Evolutionary conservation across 176 grass and related monocot genomes (phyloP).

Genomic region (Avena sativa): DNA sequence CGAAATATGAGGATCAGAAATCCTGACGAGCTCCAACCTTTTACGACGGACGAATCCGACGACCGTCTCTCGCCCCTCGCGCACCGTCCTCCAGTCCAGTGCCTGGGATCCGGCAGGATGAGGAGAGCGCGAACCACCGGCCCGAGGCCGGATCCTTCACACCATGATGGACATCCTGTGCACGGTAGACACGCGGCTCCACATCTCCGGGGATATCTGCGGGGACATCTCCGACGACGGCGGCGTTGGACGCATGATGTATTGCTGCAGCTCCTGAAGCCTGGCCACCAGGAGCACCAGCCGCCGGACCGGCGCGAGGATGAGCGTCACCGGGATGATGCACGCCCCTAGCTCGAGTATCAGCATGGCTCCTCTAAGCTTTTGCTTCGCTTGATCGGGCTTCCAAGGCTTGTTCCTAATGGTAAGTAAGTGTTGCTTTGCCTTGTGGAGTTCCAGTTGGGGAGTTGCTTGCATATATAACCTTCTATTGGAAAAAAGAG

Average conservation of each 20-base stretch:
- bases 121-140: not conserved
- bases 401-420: not conserved
- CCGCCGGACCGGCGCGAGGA: constrained; percentile 68
- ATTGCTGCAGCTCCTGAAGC: constrained; percentile 59
- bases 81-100: not conserved
- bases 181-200: constrained; percentile 39
- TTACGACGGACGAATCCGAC: not conserved
- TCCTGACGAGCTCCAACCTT: not conserved
- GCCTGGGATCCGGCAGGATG: not conserved
- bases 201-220: constrained; percentile 27
- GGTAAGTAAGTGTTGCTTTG: constrained; percentile 43
- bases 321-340: constrained; percentile 75
- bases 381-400: not conserved
- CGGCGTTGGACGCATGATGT: constrained; percentile 43
- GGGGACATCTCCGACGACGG: not conserved
- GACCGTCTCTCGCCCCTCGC: not conserved
- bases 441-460: constrained; percentile 4
- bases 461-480: constrained; percentile 49
- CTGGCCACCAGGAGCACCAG: constrained; percentile 53
- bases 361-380: constrained; percentile 40
- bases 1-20: not conserved
- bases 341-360: constrained; percentile 68
- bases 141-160: not conserved
- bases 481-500: not conserved
- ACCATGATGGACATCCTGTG: constrained; percentile 50